Evolutionary conservation across 139 green algal species (phyloP), one percentile per base, ranked within the genome.

Genomic region (Asterochloris sp.): DNA sequence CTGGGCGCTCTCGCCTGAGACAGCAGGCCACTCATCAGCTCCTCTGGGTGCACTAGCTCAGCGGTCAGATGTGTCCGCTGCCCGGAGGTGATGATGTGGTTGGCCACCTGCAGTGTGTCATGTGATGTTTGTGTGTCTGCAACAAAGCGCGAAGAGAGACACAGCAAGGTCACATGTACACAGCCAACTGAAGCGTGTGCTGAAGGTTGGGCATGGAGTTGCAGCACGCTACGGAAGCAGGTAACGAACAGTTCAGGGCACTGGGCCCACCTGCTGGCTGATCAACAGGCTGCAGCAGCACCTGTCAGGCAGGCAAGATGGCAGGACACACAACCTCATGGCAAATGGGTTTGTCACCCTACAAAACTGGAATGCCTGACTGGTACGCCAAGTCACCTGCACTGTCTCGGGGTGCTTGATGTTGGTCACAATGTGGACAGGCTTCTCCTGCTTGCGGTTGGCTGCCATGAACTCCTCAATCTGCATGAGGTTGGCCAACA

Each of bases 41-140:
- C 85, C 24, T 85, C 85, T 24, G 85, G 85, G 60, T 88, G 85
- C 27, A 88, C 76, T 77, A 88, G 81, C 81, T 88, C 85, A 28
- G 85, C 85, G 21, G 73, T 84, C 12, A 85, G 61, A 15, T 21
- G 27, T 17, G 26, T 54, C 67, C 78, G 47, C 66, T 83, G 71
- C 66, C 84, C 76, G 14, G 62, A 68, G 54, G 38, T 62, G 17
- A 88, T 81, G 13, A 88, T 63, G 78, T 81, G 81, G 73, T 88
- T 88, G 71, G 85, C 85, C 62, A 88, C 85, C 77, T 88, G 60
- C 71, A 86, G 73, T 19, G 78, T 83, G 16, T 83, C 69, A 6
- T 73, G 2, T 10, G 38, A 54, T 54, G 38, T 54, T 54, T 54
- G 38, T 6, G 6, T 54, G 38, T 54, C 38, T 54, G 38, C 38